Evolutionary conservation across 1,139 yeast genomes (phyloP).

Genomic region (Candida sp.): DNA sequence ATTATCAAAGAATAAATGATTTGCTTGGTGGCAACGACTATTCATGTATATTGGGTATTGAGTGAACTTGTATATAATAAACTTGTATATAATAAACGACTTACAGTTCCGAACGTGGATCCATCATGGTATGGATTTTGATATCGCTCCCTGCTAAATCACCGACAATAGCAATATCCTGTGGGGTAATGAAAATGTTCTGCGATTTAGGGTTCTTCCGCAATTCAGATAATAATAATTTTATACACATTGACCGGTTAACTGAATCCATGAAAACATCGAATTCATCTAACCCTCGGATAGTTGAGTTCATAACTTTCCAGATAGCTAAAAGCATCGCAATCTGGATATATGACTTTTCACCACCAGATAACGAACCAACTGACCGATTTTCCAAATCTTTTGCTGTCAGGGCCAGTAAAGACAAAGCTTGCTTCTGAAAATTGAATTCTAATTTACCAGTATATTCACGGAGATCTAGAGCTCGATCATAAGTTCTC

Average conservation of each 20-base stretch:
- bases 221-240: slow-evolving; percentile 68
- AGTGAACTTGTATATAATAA: background rate
- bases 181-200: slow-evolving; percentile 92
- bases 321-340: slow-evolving; percentile 87
- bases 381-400: slow-evolving; percentile 64
- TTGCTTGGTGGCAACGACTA: background rate
- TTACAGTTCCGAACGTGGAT: slow-evolving; percentile 36
- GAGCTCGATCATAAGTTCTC: slow-evolving; percentile 52
- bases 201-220: slow-evolving; percentile 65
- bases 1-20: background rate
- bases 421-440: slow-evolving; percentile 42
- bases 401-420: slow-evolving; percentile 59
- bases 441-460: slow-evolving; percentile 71
- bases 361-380: slow-evolving; percentile 93
- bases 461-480: slow-evolving; percentile 67
- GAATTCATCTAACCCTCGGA: slow-evolving; percentile 93
- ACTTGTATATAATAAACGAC: too few species aligned
- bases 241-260: slow-evolving; percentile 78
- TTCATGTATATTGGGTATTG: background rate
- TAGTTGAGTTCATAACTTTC: slow-evolving; percentile 85
- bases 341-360: slow-evolving; percentile 90
- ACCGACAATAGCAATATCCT: slow-evolving; percentile 78
- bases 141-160: slow-evolving; percentile 63
- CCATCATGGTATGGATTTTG: slow-evolving; percentile 66
- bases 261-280: slow-evolving; percentile 98